Evolutionary conservation across 2,329 filamentous ascomycete species (phyloP), one percentile per base, ranked within the genome.

Genomic region (Celoporthe dispersa): DNA sequence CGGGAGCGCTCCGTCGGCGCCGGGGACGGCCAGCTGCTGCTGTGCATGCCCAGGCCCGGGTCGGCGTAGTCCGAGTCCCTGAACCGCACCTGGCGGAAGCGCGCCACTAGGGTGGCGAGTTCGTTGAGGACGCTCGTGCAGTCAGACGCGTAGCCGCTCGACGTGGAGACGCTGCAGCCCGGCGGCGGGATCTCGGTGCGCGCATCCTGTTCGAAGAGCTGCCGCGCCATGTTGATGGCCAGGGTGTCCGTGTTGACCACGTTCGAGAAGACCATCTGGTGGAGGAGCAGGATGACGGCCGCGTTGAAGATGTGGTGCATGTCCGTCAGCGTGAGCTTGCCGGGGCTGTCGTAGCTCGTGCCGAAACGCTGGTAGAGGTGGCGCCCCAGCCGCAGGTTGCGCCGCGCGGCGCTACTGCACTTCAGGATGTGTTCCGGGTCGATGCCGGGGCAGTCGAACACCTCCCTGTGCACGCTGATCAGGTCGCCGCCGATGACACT

Each of bases 231-330:
- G 1, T 76, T 73, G 28, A 86, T 78, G 55, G 81, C 80, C 3
- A 61, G 75, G 60, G 71, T 70, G 67, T 78, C 78, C 48, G 70
- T 75, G 65, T 73, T 76, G 62, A 74, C 73, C 14, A 77, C 72
- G 39, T 79, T 77, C 31, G 78, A 75, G 55, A 79, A 79, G 2
- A 84, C 77, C 33, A 86, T 78, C 70, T 82, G 80, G 70, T 83
- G 80, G 67, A 87, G 78, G 67, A 85, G 80, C 41, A 87, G 78
- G 25, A 85, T 79, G 51, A 85, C 79, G 68, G 84, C 82, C 2
- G 84, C 83, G 74, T 85, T 85, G 78, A 86, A 86, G 53, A 86
- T 79, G 73, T 82, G 81, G 75, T 86, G 84, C 64, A 86, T 77
- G 12, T 82, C 81, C 0, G 81, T 78, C 55, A 85, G 80, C 11